Percentiles rank a stretch among this genome's conserved stretches.
Conservation (phyloP, 192 early-diverging fungal genomes). For the Mortierella antarctica region DNA sequence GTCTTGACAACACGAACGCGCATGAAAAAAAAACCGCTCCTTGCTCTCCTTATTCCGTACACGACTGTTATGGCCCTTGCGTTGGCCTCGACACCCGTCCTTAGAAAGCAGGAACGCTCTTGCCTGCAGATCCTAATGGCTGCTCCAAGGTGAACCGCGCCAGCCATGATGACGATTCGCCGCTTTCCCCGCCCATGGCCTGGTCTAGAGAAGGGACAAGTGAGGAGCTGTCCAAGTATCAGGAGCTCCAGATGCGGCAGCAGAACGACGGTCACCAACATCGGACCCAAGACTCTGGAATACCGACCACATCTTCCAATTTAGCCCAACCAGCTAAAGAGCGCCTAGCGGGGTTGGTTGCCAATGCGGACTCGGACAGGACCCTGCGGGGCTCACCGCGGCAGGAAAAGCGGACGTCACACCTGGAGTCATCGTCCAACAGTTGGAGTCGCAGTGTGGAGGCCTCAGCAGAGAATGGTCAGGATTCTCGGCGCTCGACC, state of each 20-base stretch:
- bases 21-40: no score
- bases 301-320: background rate
- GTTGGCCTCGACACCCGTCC: background rate
- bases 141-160: constrained; percentile 14
- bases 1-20: no score
- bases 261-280: constrained; percentile 34
- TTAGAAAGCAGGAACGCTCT: constrained; percentile 3
- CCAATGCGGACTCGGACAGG: background rate
- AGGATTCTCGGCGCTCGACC: background rate
- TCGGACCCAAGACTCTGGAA: constrained; percentile 4
- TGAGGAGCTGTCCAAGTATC: constrained; percentile 46
- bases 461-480: background rate
- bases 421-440: background rate
- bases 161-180: constrained; percentile 23
- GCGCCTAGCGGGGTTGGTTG: no score
- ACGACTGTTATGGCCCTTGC: background rate
- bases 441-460: no score
- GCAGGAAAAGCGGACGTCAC: background rate
- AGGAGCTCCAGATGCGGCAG: constrained; percentile 34
- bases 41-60: no score
- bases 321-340: background rate
- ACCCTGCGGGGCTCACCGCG: no score
- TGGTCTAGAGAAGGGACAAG: constrained; percentile 46
- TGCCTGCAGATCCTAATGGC: constrained; percentile 9
- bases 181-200: constrained; percentile 39